phyloP scores from a whole-genome alignment of 108 stramenopile species.

The Nitzschia sp. region DNA sequence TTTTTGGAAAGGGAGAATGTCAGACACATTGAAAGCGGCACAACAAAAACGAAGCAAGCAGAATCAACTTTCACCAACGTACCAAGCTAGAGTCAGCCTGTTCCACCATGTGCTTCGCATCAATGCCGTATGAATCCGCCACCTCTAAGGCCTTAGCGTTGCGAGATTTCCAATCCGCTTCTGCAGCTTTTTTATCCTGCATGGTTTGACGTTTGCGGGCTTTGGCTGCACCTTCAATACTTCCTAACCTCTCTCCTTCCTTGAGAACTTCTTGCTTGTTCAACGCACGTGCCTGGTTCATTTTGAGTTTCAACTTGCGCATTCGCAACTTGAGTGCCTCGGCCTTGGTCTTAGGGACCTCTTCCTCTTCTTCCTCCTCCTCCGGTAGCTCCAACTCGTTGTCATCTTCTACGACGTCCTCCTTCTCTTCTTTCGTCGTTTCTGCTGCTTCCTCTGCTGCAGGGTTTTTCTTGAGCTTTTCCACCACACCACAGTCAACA shows the following conservation, averaged over 20 bases:
- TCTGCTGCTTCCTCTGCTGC: constrained; percentile 25
- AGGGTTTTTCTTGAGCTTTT: constrained; percentile 13
- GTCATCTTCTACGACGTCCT: constrained; percentile 13
- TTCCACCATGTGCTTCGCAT: constrained; percentile 47
- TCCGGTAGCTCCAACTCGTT: constrained; percentile 34
- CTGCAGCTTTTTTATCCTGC: constrained; percentile 45
- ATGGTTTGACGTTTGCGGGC: constrained; percentile 58
- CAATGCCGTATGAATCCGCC: constrained; percentile 25
- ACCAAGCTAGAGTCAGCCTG: constrained; percentile 42
- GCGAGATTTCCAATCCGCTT: constrained; percentile 49
- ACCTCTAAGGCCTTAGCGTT: constrained; percentile 40
- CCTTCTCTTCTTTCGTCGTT: constrained; percentile 4
- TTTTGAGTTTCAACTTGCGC: constrained; percentile 73
- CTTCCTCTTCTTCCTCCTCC: constrained; percentile 38
- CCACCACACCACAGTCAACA: constrained; percentile 62
- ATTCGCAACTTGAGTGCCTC: constrained; percentile 66
- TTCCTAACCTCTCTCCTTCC: constrained; percentile 76
- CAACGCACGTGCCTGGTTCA: constrained; percentile 85
- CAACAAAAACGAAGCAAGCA: background rate
- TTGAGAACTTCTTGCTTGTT: constrained; percentile 75
- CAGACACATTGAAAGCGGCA: background rate
- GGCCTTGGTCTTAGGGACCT: constrained; percentile 31
- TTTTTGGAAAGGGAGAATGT: background rate
- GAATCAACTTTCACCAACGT: constrained; percentile 1
- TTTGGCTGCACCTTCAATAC: constrained; percentile 57